These are phyloP conservation scores for Suillus subalutaceus DNA, from an alignment of 768 basidiomycete genomes.

Conservation along the genomic window DNA sequence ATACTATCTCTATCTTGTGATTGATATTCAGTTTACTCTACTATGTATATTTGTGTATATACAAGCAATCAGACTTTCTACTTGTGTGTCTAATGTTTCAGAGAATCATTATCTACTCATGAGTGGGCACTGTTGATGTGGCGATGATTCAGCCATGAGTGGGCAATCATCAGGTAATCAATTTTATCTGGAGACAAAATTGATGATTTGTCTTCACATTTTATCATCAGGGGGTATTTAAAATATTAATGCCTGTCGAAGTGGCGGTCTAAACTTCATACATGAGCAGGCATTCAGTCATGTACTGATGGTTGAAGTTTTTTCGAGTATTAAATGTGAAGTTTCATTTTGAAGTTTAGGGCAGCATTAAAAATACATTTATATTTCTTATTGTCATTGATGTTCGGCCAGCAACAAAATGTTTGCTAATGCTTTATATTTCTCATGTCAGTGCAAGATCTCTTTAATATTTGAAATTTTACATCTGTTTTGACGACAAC, in stretches of 20 bases:
- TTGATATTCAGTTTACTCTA: not conserved
- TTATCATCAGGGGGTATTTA: not conserved
- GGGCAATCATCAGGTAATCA: not conserved
- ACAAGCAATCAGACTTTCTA: no score
- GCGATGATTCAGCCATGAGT: not conserved
- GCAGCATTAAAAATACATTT: not conserved
- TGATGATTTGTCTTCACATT: not conserved
- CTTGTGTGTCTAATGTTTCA: no score
- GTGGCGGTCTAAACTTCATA: conserved; percentile 5
- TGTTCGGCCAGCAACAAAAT: not conserved
- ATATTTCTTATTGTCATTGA: not conserved
- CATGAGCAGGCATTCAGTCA: not conserved
- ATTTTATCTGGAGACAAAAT: not conserved
- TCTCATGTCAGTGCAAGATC: not conserved
- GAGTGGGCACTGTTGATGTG: not conserved
- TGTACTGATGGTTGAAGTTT: not conserved
- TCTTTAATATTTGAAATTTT: no score
- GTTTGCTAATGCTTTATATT: not conserved
- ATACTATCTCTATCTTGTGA: conserved; percentile 1
- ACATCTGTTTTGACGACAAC: no score
- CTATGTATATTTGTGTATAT: no score
- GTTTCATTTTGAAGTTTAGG: not conserved
- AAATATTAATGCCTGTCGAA: not conserved
- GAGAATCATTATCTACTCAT: no score
- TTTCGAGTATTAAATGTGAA: not conserved